These are phyloP conservation scores for Coemansia sp. DNA, from an alignment of 192 early-diverging fungal genomes.

Conservation along the genomic window DNA sequence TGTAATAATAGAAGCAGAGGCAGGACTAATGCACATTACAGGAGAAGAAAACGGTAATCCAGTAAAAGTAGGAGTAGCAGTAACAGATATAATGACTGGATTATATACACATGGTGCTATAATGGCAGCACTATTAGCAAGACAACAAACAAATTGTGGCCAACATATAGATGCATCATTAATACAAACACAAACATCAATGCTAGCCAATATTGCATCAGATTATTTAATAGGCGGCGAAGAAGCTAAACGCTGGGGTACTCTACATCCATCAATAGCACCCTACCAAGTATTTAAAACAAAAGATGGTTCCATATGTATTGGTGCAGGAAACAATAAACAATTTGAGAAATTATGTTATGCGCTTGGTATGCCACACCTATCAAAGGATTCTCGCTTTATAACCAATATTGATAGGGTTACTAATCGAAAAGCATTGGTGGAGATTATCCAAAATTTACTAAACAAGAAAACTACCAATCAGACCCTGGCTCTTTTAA, in stretches of 20 bases:
- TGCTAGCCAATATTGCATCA: constrained; percentile 87
- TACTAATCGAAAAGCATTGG: constrained; percentile 63
- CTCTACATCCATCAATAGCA: constrained; percentile 85
- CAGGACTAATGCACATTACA: constrained; percentile 95
- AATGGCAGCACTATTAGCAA: constrained; percentile 77
- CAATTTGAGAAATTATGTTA: constrained; percentile 75
- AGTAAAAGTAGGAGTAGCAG: constrained; percentile 95
- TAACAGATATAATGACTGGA: constrained; percentile 81
- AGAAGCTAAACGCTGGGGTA: constrained; percentile 84
- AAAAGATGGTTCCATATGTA: constrained; percentile 74
- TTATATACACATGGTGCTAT: constrained; percentile 88
- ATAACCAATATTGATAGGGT: constrained; percentile 75
- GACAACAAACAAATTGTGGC: constrained; percentile 65
- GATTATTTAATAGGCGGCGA: constrained; percentile 79
- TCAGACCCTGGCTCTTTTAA: constrained; percentile 65
- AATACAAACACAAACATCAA: constrained; percentile 83
- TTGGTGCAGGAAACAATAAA: constrained; percentile 87
- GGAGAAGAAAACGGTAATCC: constrained; percentile 79
- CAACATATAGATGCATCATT: constrained; percentile 87
- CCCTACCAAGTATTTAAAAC: constrained; percentile 88
- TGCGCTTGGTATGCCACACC: constrained; percentile 48
- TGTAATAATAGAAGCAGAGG: constrained; percentile 85
- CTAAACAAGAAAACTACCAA: constrained; percentile 56
- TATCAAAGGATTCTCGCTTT: constrained; percentile 59
- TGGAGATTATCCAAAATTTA: constrained; percentile 57